Base-by-base conservation (phyloP, 306 rosid species). In the Neltuma alba region DNA sequence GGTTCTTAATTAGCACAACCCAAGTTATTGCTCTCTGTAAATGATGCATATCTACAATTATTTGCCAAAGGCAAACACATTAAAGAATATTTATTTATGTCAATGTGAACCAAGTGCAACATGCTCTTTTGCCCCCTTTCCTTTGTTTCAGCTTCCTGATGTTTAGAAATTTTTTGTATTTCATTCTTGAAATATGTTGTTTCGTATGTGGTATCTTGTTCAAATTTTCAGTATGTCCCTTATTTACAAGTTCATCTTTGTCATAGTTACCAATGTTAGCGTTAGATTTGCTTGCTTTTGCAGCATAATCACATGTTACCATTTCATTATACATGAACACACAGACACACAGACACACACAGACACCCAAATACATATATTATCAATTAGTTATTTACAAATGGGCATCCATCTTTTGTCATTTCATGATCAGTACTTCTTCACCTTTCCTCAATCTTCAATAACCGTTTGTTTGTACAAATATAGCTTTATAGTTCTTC, bases 261-360 rank as follows among this genome's bases (percentile, higher is more conserved):
- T 31, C n/a, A n/a, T n/a, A n/a, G n/a, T 76, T 21, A 70, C 61
- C 6, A 25, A 76, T 76, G 72, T 45, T 48, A 63, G 34, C 9
- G 18, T 45, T 63, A 44, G 34, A 38, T 18, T 28, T 76, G 47
- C 34, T 31, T n/a, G 18, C 8, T 31, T 13, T 58, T 12, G 34
- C 27, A 11, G 65, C 36, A 31, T 41, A 57, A 44, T 44, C 61
- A 25, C 37, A 23, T 77, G 15, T 37, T 16, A 12, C 28, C 61
- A 44, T 38, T 60, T 62, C 15, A n/a, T n/a, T 44, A 44, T 18
- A 10, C 63, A 57, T 25, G 31, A 23, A 23, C 15, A 10, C n/a
- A n/a, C 63, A 25, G 33, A n/a, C 61, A n/a, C 61, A 0, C 61
- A 57, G 7, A 9, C 63, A 21, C 3, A 57, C 8, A n/a, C 63